Percentiles rank a stretch among this genome's conserved stretches.
Conservation (phyloP, 768 basidiomycete species). For the Tulasnella calospora region DNA sequence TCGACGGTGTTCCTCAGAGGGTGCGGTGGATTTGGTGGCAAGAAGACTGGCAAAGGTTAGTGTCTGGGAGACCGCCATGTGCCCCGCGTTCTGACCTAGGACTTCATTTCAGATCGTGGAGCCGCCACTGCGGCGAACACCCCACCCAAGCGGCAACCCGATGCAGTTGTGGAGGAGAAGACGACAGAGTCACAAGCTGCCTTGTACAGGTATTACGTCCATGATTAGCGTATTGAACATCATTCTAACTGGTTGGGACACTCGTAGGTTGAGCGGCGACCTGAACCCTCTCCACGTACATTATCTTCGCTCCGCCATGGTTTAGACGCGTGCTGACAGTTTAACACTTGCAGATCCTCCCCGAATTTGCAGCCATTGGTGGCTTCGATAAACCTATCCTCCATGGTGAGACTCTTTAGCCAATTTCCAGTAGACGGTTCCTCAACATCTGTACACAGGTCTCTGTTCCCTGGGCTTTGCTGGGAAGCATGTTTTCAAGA, state of each 20-base stretch:
- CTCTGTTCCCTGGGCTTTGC: conserved; percentile 90
- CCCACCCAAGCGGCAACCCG: conserved; percentile 77
- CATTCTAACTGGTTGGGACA: not conserved
- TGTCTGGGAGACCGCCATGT: not conserved
- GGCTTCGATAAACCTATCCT: conserved; percentile 89
- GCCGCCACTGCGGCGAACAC: conserved; percentile 75
- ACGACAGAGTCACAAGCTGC: conserved; percentile 80
- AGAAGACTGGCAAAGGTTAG: conserved; percentile 72
- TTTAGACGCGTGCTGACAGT: not conserved
- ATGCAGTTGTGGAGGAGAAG: conserved; percentile 83
- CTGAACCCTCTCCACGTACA: conserved; percentile 82
- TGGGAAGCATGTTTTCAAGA: conserved; percentile 85
- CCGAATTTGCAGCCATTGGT: conserved; percentile 90
- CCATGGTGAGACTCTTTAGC: conserved; percentile 45
- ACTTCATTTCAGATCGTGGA: conserved; percentile 64
- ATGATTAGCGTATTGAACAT: too few species aligned
- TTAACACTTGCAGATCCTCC: conserved; percentile 59
- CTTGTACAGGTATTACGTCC: conserved; percentile 65
- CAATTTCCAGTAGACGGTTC: not conserved
- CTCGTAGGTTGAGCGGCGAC: conserved; percentile 76
- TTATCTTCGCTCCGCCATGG: conserved; percentile 17
- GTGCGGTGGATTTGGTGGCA: conserved; percentile 93
- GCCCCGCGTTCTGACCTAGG: not conserved
- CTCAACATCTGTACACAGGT: conserved; percentile 39
- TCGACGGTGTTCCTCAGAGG: conserved; percentile 89